Conservation (phyloP, 2,329 filamentous ascomycete genomes). For the Akanthomyces muscarius region DNA sequence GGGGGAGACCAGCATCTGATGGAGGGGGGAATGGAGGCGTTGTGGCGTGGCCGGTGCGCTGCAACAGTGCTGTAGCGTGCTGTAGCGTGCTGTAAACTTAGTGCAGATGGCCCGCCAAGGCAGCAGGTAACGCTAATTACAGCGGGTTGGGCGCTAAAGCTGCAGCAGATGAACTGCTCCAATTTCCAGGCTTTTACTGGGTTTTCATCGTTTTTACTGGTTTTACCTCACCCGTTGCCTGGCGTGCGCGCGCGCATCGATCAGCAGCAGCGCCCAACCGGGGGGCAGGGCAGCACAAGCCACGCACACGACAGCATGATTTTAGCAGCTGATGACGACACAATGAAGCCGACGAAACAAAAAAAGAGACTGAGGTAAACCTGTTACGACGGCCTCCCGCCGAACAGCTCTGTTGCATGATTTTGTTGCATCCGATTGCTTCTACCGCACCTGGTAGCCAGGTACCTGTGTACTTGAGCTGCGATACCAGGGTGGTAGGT, state of each 20-base stretch:
- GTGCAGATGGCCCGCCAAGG: neutral
- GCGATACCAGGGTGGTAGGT: too few species aligned
- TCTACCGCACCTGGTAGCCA: too few species aligned
- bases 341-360: neutral
- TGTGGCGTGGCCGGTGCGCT: neutral
- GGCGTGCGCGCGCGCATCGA: neutral
- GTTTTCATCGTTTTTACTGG: neutral
- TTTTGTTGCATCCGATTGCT: neutral
- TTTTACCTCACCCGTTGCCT: neutral
- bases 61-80: neutral
- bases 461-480: too few species aligned
- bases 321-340: constrained; percentile 14
- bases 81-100: neutral
- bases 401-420: neutral
- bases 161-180: neutral
- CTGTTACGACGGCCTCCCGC: neutral
- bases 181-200: neutral
- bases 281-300: neutral
- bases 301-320: constrained; percentile 1
- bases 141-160: neutral
- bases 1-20: neutral
- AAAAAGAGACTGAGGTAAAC: neutral
- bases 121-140: neutral
- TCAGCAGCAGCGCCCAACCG: neutral
- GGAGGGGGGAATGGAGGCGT: constrained; percentile 7